Conservation (phyloP, 2,329 filamentous ascomycete genomes). For the Onygenales sp. region DNA sequence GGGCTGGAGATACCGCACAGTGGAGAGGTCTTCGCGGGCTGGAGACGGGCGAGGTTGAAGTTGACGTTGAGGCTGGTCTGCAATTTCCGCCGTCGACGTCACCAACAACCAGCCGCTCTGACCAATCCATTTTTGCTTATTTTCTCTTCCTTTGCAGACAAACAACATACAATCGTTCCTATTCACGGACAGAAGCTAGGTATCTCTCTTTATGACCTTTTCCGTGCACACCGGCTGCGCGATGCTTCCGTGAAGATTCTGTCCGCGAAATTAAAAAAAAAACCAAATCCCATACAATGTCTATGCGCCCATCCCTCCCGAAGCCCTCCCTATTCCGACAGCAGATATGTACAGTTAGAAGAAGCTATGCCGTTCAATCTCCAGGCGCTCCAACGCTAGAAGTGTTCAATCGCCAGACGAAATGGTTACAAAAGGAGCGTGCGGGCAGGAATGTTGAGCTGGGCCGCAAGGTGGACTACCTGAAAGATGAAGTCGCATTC, state of each 20-base stretch:
- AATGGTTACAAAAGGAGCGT: conserved; percentile 86
- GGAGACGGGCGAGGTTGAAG: no score
- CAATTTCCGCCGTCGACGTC: no score
- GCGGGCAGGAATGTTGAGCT: conserved; percentile 60
- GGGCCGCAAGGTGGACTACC: conserved; percentile 77
- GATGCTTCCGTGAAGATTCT: conserved; percentile 5
- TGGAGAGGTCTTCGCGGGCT: no score
- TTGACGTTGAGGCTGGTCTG: no score
- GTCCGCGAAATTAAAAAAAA: not conserved
- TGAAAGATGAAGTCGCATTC: conserved; percentile 83
- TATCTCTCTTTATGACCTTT: no score
- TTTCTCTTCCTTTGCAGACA: no score
- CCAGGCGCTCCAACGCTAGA: conserved; percentile 70
- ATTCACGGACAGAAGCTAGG: no score
- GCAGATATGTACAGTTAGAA: conserved; percentile 7
- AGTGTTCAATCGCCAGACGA: conserved; percentile 81
- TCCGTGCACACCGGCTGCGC: not conserved
- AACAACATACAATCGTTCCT: no score
- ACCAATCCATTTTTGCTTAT: no score
- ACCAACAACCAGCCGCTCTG: no score
- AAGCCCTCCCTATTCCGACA: conserved; percentile 13
- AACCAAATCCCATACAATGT: conserved; percentile 13
- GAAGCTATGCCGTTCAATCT: conserved; percentile 68
- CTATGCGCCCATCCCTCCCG: conserved; percentile 14
- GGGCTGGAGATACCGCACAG: no score